Evolutionary conservation across 352 stramenopile genomes (phyloP).

Genomic region (Globisporangium middletonii): DNA sequence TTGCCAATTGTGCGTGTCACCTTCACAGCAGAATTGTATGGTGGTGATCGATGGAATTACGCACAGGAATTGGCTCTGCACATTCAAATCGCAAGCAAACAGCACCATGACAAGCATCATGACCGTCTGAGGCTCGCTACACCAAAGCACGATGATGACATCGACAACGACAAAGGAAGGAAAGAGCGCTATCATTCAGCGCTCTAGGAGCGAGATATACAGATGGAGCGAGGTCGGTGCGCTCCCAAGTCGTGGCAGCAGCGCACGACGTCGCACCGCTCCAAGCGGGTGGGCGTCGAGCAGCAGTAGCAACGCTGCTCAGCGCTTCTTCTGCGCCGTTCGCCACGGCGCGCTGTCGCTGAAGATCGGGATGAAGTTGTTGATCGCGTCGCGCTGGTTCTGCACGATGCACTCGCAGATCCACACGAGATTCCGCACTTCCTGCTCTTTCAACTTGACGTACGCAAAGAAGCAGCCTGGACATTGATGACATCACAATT

Average conservation of each 20-base stretch:
- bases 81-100: not conserved
- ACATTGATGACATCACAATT: not conserved
- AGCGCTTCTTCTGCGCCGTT: conserved; percentile 53
- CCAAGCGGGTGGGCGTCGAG: no score
- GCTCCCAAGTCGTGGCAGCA: no score
- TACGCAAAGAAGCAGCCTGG: conserved; percentile 96
- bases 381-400: conserved; percentile 98
- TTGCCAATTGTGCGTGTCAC: not conserved
- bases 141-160: no score
- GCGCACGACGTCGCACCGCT: not conserved
- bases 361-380: conserved; percentile 99
- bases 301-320: not conserved
- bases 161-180: not conserved
- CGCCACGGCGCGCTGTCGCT: conserved; percentile 93
- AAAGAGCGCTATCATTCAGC: not conserved
- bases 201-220: conserved; percentile 1
- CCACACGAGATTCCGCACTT: conserved; percentile 99
- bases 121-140: no score
- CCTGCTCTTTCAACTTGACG: conserved; percentile 99
- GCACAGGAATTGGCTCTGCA: not conserved
- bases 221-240: not conserved
- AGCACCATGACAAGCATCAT: not conserved
- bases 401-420: conserved; percentile 99
- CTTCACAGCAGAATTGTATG: not conserved
- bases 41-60: not conserved